Conservation (phyloP, 192 early-diverging fungal genomes). For the Coemansia nantahalensis region DNA sequence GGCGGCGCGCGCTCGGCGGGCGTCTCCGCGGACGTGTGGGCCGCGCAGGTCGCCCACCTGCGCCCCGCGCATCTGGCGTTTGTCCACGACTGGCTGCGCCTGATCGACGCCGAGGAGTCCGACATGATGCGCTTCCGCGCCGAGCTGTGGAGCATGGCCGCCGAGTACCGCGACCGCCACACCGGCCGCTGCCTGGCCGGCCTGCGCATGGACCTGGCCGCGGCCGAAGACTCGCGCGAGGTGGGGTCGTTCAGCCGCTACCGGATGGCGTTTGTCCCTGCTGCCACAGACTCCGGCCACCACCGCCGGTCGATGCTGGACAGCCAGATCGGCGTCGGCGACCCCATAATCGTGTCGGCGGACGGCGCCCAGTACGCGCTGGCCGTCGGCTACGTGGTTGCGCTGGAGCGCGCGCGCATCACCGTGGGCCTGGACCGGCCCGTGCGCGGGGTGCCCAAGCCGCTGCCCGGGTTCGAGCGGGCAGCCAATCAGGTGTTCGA, state of each 20-base stretch:
- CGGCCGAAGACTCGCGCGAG: constrained; percentile 25
- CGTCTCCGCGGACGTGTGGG: constrained; percentile 57
- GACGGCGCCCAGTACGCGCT: constrained; percentile 71
- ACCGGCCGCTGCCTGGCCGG: constrained; percentile 47
- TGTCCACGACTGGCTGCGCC: constrained; percentile 71
- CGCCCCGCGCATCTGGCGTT: constrained; percentile 61
- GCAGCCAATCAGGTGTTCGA: constrained; percentile 58
- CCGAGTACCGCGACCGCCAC: constrained; percentile 52
- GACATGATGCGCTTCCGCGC: constrained; percentile 59
- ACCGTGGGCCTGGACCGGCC: constrained; percentile 62
- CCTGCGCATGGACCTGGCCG: constrained; percentile 29
- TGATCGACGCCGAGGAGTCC: constrained; percentile 75
- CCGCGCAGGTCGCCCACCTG: constrained; percentile 60
- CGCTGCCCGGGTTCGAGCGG: constrained; percentile 54
- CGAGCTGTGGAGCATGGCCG: constrained; percentile 68
- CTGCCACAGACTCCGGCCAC: background rate
- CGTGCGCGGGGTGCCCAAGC: constrained; percentile 63
- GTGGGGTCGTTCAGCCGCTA: constrained; percentile 36
- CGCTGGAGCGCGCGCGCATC: constrained; percentile 52
- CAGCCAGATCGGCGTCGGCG: constrained; percentile 57
- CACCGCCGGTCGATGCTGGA: constrained; percentile 26
- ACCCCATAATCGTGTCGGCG: constrained; percentile 80
- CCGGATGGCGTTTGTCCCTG: constrained; percentile 25
- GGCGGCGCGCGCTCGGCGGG: constrained; percentile 60
- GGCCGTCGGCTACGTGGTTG: constrained; percentile 70